A percentile compares a stretch with the other conserved stretches of the same genome.
Conservation (phyloP, 257 asterid species). For the Henckelia pumila region DNA sequence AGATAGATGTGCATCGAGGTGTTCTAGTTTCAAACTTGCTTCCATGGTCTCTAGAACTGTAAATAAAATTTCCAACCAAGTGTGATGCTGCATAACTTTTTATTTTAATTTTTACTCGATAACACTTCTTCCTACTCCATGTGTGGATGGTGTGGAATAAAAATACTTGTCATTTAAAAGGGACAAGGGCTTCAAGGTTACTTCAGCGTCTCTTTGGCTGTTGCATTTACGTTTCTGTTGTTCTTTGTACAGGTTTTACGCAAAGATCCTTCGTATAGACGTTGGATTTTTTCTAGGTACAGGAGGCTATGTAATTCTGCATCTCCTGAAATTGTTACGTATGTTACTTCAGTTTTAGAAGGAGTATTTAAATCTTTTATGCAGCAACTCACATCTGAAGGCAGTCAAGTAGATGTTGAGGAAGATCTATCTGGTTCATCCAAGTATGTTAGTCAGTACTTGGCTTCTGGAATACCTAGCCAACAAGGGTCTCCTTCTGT, state of each 20-base stretch:
- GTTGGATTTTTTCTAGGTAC: constrained; percentile 65
- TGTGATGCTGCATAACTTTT: not conserved
- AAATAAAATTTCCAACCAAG: constrained; percentile 12
- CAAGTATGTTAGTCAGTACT: constrained; percentile 40
- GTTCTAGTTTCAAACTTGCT: constrained; percentile 3
- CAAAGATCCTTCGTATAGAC: constrained; percentile 53
- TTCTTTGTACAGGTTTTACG: constrained; percentile 61
- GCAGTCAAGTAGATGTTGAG: constrained; percentile 36
- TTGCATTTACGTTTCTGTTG: constrained; percentile 24
- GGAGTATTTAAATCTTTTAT: constrained; percentile 58
- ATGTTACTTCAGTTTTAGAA: constrained; percentile 56
- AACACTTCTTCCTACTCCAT: not conserved
- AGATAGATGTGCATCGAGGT: not conserved
- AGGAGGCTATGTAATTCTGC: constrained; percentile 61
- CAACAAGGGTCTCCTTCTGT: constrained; percentile 49
- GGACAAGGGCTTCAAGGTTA: not conserved
- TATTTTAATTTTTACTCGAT: not conserved
- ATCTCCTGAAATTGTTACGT: constrained; percentile 61
- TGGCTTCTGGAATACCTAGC: constrained; percentile 39
- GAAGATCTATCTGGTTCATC: constrained; percentile 45
- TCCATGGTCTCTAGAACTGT: constrained; percentile 8
- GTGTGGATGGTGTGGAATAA: constrained; percentile 17
- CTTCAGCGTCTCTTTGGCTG: constrained; percentile 28
- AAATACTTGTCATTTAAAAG: constrained; percentile 7
- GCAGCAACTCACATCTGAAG: constrained; percentile 51